Evolutionary conservation across 164 flowering plant genomes (phyloP), one percentile per base, ranked within the genome.

Genomic region (Liriodendron chinense): DNA sequence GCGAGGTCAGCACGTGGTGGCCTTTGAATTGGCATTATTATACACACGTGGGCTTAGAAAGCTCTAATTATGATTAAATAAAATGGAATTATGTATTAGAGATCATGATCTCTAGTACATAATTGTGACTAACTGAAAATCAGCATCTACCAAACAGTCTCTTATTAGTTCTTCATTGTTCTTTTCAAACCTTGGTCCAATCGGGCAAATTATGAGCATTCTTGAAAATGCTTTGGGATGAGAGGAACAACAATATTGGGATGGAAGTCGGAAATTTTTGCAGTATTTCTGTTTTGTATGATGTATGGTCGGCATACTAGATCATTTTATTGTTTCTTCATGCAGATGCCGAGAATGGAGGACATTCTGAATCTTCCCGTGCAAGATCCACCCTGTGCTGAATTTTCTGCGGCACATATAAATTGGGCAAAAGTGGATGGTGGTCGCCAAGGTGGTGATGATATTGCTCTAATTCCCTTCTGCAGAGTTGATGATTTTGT

Each of bases 401-500:
- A 86, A 64, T 84, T 86, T 66, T 84, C 88, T 74, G 83, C 86
- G 22, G 87, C 88, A 73, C 86, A 84, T 53, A 65, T 88, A 68
- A 86, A 84, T 71, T 88, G 91, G 91, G 84, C 78, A 25, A 88
- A 86, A 80, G 81, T 88, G 18, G 85, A 80, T 72, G 89, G 88
- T 59, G 91, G 88, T 63, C 88, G 87, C 43, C 86, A 83, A 77
- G 89, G 91, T 75, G 90, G 87, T 71, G 91, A 84, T 82, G 89
- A 83, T 75, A 82, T 88, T 79, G 91, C 91, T 22, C 75, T 88
- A 9, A 85, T 88, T 70, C 89, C 88, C 12, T 88, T 79, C 82
- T 71, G 81, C 43, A 81, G 91, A 80, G 91, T 86, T 7, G 87
- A 83, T 63, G 87, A 85, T 78, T 88, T 88, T 68, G 85, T 86